Evolutionary conservation across 306 rosid genomes (phyloP).

Genomic region (Prunus fruticosa): DNA sequence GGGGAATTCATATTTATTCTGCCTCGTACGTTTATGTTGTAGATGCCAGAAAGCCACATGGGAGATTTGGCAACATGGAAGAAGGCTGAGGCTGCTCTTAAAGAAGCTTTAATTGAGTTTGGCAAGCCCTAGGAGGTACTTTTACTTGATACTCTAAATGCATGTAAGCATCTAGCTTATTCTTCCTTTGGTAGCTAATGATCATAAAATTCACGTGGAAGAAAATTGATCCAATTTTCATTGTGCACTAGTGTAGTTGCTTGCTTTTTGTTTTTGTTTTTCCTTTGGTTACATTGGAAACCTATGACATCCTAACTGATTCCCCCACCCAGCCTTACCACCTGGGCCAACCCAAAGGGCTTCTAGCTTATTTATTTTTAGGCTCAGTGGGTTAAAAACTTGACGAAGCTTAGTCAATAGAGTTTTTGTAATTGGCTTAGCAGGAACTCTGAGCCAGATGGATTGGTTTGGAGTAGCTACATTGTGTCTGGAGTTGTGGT

Average conservation of each 20-base stretch:
- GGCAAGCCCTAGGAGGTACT: slow-evolving; percentile 93
- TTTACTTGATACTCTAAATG: too few relatives aligned
- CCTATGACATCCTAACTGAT: too few relatives aligned
- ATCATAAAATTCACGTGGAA: too few relatives aligned
- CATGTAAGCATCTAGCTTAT: too few relatives aligned
- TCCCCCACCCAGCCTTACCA: too few relatives aligned
- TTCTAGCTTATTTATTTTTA: too few relatives aligned
- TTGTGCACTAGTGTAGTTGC: too few relatives aligned
- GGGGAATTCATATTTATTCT: background rate
- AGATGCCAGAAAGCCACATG: slow-evolving; percentile 88
- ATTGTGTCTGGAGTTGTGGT: slow-evolving; percentile 9
- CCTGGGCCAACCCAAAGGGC: too few relatives aligned
- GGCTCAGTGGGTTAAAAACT: background rate
- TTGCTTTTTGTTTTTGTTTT: too few relatives aligned
- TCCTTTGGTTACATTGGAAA: too few relatives aligned
- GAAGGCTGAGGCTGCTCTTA: slow-evolving; percentile 83
- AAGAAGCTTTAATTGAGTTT: slow-evolving; percentile 77
- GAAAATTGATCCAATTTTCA: too few relatives aligned
- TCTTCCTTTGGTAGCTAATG: too few relatives aligned
- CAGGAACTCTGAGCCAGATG: background rate
- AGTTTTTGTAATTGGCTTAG: background rate
- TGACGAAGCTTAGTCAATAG: background rate
- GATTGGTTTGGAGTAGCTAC: background rate
- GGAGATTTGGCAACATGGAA: slow-evolving; percentile 86
- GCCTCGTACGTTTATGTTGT: background rate